Conservation (phyloP, 371 early-diverging fungal genomes). For the Sporodiniella umbellata region DNA sequence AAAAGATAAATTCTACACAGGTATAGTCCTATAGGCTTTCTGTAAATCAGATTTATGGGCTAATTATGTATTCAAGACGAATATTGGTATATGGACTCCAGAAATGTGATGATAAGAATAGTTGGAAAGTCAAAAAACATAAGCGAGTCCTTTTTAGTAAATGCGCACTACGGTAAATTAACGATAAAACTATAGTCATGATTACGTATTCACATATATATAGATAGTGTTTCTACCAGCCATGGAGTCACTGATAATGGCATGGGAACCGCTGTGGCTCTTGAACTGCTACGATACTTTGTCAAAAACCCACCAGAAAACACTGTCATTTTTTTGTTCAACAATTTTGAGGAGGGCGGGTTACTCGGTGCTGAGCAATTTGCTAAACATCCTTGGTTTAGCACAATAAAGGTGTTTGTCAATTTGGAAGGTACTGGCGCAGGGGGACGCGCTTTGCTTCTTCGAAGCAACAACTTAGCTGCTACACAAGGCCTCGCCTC, state of each 20-base stretch:
- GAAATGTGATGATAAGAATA: conserved; percentile 27
- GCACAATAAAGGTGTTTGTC: conserved; percentile 68
- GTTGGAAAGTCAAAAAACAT: conserved; percentile 22
- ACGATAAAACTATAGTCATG: background rate
- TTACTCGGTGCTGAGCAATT: conserved; percentile 69
- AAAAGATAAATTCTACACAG: conserved; percentile 26
- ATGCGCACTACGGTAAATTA: conserved; percentile 51
- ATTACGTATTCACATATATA: background rate
- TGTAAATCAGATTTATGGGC: no score
- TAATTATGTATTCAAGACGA: no score
- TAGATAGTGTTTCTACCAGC: conserved; percentile 69
- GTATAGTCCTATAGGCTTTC: no score
- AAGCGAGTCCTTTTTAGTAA: conserved; percentile 39
- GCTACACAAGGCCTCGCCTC: conserved; percentile 35
- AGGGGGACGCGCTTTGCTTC: conserved; percentile 69
- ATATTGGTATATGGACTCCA: conserved; percentile 49
- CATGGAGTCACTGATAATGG: conserved; percentile 84
- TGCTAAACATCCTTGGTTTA: conserved; percentile 71
- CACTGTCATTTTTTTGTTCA: conserved; percentile 74
- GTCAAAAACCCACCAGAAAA: conserved; percentile 48
- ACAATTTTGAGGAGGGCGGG: conserved; percentile 83
- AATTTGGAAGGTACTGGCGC: conserved; percentile 79
- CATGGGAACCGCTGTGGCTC: conserved; percentile 64
- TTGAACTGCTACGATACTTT: conserved; percentile 68
- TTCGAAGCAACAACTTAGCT: conserved; percentile 54